Conservation (phyloP, 2,329 filamentous ascomycete species). For the Aspergillus versicolor region DNA sequence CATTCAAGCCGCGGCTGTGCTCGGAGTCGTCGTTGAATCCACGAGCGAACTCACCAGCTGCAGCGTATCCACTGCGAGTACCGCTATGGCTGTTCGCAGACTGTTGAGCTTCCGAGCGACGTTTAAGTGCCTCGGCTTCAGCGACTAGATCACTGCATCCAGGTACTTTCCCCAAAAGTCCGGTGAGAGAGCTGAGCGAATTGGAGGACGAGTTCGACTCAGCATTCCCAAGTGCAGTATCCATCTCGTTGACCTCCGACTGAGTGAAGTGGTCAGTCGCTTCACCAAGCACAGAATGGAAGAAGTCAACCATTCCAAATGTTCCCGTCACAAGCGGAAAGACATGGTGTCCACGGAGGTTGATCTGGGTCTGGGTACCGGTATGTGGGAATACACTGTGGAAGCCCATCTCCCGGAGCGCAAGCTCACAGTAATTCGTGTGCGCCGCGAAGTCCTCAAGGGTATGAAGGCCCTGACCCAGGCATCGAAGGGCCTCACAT, state of each 20-base stretch:
- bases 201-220: conserved; percentile 49
- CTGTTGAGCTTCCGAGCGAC: conserved; percentile 62
- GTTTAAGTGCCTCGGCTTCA: conserved; percentile 65
- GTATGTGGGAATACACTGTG: conserved; percentile 71
- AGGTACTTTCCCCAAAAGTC: conserved; percentile 73
- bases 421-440: conserved; percentile 80
- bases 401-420: conserved; percentile 69
- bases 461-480: conserved; percentile 74
- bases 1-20: conserved; percentile 7
- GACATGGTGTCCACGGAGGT: conserved; percentile 63
- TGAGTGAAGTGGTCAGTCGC: conserved; percentile 83
- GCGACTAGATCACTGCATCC: conserved; percentile 65
- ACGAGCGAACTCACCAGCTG: conserved; percentile 19
- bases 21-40: conserved; percentile 13
- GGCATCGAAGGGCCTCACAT: conserved; percentile 74
- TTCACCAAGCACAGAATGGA: conserved; percentile 75
- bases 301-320: conserved; percentile 80
- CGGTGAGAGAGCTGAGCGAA: conserved; percentile 63
- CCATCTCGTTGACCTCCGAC: conserved; percentile 78
- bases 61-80: conserved; percentile 27
- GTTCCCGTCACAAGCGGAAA: conserved; percentile 70
- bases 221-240: conserved; percentile 70
- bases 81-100: conserved; percentile 52
- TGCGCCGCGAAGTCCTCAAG: conserved; percentile 79
- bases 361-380: conserved; percentile 65